Evolutionary conservation across 495 filamentous ascomycete species (phyloP), one percentile per base, ranked within the genome.

Genomic region (Aspergillus bridgeri): DNA sequence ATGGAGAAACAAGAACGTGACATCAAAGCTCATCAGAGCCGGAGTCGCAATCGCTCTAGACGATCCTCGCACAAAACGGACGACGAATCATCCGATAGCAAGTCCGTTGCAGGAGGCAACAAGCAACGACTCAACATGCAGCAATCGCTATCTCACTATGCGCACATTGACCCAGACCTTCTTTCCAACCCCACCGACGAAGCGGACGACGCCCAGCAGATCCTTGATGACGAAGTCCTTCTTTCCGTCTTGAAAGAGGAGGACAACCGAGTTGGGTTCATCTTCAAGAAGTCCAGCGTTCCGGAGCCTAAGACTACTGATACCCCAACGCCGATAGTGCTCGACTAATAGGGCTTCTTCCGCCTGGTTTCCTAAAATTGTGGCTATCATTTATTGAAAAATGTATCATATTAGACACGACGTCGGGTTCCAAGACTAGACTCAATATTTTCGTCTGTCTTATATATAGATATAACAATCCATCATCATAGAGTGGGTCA

Each of bases 61-160:
- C 42, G 24, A 27, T 20, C 42, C 17, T 19, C 43, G 3, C 15
- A 25, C 13, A 43, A 47, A 18, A 27, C 17, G 2, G 47, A 46
- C n/a, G 27, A 48, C 22, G 44, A 46, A 27, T 55, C 11, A 17
- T 15, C 22, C 48, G 42, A 50, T n/a, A 50, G 24, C 17, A 23
- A 9, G 15, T 7, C 17, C 44, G 24, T 18, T 2, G 46, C 42
- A 17, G 51, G 43, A 18, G 52, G 55, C 15, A 65, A 62, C 19
- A 66, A 65, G 5, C 67, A 71, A 21, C 75, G 75, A 48, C 65
- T 67, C 5, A 80, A 79, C 56, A 81, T 87, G 69, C 72, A 77
- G 24, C 74, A 85, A 44, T 78, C 81, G 23, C 68, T 92, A 45
- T 86, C 89, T 71, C 75, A 81, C 48, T 91, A 90, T 68, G 59